Percentiles rank a stretch among this genome's conserved stretches.
These are phyloP conservation scores for Blakeslea trispora DNA, from an alignment of 371 early-diverging fungal species.

Conservation along the genomic window DNA sequence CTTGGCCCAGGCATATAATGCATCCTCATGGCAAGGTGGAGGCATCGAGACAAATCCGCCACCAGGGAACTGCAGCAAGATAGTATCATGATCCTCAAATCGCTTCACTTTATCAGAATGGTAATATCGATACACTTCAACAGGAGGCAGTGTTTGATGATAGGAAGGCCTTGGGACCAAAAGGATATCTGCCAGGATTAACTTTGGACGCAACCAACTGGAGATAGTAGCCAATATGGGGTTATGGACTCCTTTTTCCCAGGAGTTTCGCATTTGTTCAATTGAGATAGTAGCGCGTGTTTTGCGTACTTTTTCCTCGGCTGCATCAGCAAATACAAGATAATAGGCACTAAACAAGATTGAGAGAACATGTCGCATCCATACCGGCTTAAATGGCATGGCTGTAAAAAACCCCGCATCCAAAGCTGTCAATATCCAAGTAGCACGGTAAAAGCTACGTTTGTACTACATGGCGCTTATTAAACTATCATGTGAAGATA, in stretches of 20 bases:
- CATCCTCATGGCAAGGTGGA: conserved; percentile 76
- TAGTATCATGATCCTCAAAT: conserved; percentile 48
- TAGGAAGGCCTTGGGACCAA: conserved; percentile 44
- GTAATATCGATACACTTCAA: conserved; percentile 57
- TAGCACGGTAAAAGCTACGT: conserved; percentile 88
- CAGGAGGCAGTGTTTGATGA: conserved; percentile 35
- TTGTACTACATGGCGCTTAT: conserved; percentile 75
- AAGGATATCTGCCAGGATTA: conserved; percentile 61
- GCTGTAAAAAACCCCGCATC: conserved; percentile 97
- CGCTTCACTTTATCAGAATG: conserved; percentile 39
- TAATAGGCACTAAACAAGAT: conserved; percentile 82
- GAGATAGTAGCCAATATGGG: conserved; percentile 63
- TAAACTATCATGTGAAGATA: background rate
- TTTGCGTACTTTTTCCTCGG: conserved; percentile 84
- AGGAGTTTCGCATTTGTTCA: conserved; percentile 85
- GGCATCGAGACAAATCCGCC: conserved; percentile 87
- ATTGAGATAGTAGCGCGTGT: conserved; percentile 80
- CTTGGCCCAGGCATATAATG: conserved; percentile 69
- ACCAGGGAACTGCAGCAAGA: conserved; percentile 83
- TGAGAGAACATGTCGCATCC: conserved; percentile 74
- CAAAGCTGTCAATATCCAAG: conserved; percentile 88
- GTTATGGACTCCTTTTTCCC: conserved; percentile 82
- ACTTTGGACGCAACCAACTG: conserved; percentile 52
- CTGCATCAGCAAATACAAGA: conserved; percentile 84
- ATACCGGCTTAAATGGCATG: conserved; percentile 75